These are phyloP conservation scores for Canavalia ensiformis DNA, from an alignment of 306 rosid species.

Conservation along the genomic window DNA sequence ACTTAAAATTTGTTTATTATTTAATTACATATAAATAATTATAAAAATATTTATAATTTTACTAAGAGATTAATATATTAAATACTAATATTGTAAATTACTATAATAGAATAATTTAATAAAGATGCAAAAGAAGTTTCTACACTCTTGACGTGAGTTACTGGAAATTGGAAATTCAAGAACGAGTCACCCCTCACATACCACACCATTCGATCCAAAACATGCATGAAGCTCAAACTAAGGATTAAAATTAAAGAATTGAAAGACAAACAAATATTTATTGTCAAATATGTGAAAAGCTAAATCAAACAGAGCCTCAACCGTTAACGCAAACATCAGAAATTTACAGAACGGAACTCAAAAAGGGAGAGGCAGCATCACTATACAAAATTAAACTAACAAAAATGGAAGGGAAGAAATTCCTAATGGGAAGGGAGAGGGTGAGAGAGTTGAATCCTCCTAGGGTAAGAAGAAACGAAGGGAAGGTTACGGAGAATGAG, in stretches of 20 bases:
- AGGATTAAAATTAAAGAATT: not conserved
- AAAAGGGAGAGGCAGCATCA: not conserved
- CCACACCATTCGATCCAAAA: not conserved
- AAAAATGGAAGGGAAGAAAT: not conserved
- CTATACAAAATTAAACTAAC: not conserved
- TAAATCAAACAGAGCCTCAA: not conserved
- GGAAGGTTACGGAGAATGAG: slow-evolving; percentile 80
- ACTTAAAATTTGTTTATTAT: no score
- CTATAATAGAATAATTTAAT: not conserved
- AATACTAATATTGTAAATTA: no score
- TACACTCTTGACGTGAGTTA: not conserved
- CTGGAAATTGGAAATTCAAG: not conserved
- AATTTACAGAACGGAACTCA: not conserved
- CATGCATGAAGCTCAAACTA: not conserved
- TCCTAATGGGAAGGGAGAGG: slow-evolving; percentile 43
- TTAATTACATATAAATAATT: no score
- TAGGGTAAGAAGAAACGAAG: slow-evolving; percentile 52
- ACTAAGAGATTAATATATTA: no score
- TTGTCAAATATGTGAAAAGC: not conserved
- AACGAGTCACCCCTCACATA: no score
- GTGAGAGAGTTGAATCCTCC: slow-evolving; percentile 34
- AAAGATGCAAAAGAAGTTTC: not conserved
- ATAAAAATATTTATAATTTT: no score
- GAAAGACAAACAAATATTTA: not conserved
- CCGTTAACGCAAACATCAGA: not conserved